Base-by-base conservation (phyloP, 208 protist species). In the Crithidia acanthocephali region DNA sequence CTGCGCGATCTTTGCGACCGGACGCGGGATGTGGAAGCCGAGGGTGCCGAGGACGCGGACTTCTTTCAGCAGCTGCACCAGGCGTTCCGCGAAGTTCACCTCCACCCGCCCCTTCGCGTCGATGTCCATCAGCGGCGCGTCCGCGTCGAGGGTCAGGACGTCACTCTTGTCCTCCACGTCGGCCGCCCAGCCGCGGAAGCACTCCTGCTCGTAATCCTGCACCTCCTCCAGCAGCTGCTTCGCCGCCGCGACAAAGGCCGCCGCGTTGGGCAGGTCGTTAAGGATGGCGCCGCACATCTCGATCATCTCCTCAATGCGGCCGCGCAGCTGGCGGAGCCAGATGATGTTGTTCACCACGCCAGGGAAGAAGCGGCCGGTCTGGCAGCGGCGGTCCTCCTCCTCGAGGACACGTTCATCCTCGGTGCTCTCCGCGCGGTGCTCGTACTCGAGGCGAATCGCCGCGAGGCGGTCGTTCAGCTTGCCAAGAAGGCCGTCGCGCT, bases 271-370 rank as follows among this genome's bases (percentile, higher is more conserved):
- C 32, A 98, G 74, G 72, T 98, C 94, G 16, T 79, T 64, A 2
- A 98, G 81, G 28, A 95, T 84, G 16, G 87, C 79, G 20, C 76
- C 77, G 72, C 89, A 93, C 81, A 95, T 92, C 11, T 79, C 22
- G 32, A 87, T 81, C 84, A 95, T 94, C 58, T 95, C 82, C 68
- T 94, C 85, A 23, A 95, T 81, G 18, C 81, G 72, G 27, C 86
- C 79, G 22, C 86, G 78, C 10, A 96, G 76, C 80, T 97, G 94
- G 25, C 94, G 89, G 7, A 96, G 81, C 91, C 92, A 98, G 56
- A 97, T 89, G 68, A 97, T 87, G 70, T 92, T 94, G 79, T 98
- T 98, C 58, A 95, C 91, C 16, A 98, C 90, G 35, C 85, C 92
- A 1, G 94, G 94, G 76, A 98, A 90, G 68, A 95, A 95, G 33